These are phyloP conservation scores for Backusella mclennaniae DNA, from an alignment of 192 early-diverging fungal species.

Conservation along the genomic window DNA sequence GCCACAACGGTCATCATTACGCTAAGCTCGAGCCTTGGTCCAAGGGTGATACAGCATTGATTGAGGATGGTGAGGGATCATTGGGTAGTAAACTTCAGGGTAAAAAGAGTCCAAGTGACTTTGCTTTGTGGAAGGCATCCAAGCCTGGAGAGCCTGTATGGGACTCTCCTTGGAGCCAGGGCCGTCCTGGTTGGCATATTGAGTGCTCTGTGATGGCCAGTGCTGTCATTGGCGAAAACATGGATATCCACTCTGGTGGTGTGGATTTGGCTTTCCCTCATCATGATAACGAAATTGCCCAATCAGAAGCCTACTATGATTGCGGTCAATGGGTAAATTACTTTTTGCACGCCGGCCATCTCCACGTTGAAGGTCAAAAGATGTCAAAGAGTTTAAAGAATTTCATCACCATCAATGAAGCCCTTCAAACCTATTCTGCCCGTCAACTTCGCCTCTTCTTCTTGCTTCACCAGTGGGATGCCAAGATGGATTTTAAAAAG, in stretches of 20 bases:
- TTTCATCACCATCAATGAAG: conserved; percentile 93
- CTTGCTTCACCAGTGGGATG: conserved; percentile 85
- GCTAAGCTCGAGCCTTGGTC: conserved; percentile 93
- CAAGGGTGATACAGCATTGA: conserved; percentile 72
- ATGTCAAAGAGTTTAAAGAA: conserved; percentile 99
- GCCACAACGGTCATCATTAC: conserved; percentile 82
- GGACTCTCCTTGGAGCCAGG: conserved; percentile 90
- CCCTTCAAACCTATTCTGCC: conserved; percentile 74
- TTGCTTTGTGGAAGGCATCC: conserved; percentile 94
- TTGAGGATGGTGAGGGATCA: conserved; percentile 91
- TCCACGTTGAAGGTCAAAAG: conserved; percentile 93
- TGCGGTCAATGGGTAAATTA: conserved; percentile 98
- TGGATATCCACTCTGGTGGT: conserved; percentile 97
- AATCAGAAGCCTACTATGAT: conserved; percentile 89
- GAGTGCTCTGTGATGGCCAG: conserved; percentile 99
- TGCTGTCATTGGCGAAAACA: conserved; percentile 79
- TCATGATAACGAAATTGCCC: conserved; percentile 98
- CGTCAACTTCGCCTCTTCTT: conserved; percentile 90
- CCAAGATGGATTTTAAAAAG: conserved; percentile 81
- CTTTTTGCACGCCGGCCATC: conserved; percentile 95
- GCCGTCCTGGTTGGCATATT: conserved; percentile 99
- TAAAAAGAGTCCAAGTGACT: conserved; percentile 78
- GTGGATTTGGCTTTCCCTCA: conserved; percentile 97
- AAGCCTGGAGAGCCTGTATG: conserved; percentile 94
- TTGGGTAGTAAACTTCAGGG: conserved; percentile 64